Evolutionary conservation across 768 basidiomycete genomes (phyloP).

Genomic region (Coprinellus micaceus): DNA sequence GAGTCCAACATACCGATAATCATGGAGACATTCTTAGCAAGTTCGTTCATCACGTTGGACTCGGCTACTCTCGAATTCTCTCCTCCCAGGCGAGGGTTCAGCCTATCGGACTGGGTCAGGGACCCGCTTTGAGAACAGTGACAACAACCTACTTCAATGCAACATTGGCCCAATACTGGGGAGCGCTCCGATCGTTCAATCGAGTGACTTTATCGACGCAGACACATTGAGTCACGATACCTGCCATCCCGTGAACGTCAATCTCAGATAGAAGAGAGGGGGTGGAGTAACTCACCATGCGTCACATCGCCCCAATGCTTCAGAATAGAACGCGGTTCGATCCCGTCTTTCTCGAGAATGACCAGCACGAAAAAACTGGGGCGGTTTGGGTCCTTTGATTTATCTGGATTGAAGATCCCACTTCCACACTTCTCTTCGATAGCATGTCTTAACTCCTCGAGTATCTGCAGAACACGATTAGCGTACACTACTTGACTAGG

Average conservation of each 20-base stretch:
- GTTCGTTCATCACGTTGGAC: constrained; percentile 13
- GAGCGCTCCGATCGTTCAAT: constrained; percentile 25
- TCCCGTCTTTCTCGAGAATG: constrained; percentile 46
- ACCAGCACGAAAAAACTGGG: constrained; percentile 39
- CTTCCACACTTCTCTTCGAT: neutral
- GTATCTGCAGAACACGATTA: too few species aligned
- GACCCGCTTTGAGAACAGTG: neutral
- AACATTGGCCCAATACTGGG: constrained; percentile 55
- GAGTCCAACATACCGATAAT: constrained; percentile 36
- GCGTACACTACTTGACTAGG: too few species aligned
- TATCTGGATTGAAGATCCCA: neutral
- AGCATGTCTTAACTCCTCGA: neutral
- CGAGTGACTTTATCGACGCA: neutral
- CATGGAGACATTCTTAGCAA: constrained; percentile 26
- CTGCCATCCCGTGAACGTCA: neutral
- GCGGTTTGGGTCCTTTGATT: too few species aligned
- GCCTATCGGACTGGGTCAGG: constrained; percentile 29
- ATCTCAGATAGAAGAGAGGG: neutral
- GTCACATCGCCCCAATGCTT: constrained; percentile 52
- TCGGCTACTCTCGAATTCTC: constrained; percentile 36
- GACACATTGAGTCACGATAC: constrained; percentile 7
- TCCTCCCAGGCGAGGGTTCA: constrained; percentile 55
- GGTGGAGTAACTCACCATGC: constrained; percentile 7
- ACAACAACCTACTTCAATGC: constrained; percentile 43
- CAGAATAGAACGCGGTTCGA: constrained; percentile 39